Base-by-base conservation (phyloP, 257 asterid genomes). In the Ligustrum vulgare region DNA sequence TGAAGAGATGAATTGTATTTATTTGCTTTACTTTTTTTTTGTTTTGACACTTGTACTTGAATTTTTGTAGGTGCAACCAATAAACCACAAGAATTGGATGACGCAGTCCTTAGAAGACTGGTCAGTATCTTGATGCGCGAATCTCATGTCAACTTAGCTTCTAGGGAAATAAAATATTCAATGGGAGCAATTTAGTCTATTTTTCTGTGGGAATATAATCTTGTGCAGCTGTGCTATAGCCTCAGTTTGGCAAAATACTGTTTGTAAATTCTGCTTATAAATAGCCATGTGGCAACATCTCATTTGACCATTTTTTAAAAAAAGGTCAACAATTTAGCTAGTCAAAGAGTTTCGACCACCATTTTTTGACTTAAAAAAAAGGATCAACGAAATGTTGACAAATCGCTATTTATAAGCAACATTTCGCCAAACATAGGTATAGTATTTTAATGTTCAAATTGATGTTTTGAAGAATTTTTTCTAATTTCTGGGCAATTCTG, bases 21-120 rank as follows among this genome's bases (percentile, higher is more conserved):
- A 63, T 28, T 22, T 58, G 56, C 39, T 43, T 18, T 73, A 11
- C 22, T 64, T 41, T 78, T 71, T 71, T 20, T 8, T 51, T 77
- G 16, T 75, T 76, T 45, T 80, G 72, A 43, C 71, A 75, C 71
- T 32, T 47, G 35, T 75, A 66, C 73, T 32, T 47, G 35, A 74
- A 66, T 78, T 70, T 72, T 75, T 87, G 82, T 92, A 95, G 99
- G 99, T 77, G 99, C 99, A 71, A 95, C 98, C 8, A 95, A 95
- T 90, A 95, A 95, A 80, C 99, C 99, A 78, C 97, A 93, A 73
- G 99, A 95, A 80, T 84, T 95, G 89, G 99, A 95, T 72, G 99
- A 95, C 74, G 99, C 99, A 68, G 99, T 95, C 82, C 96, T 95
- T 39, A 87, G 99, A 88, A 93, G 99, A 87, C 88, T 95, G 98